Percentiles rank a stretch among this genome's conserved stretches.
These are phyloP conservation scores for Claviceps africana DNA, from an alignment of 2,329 filamentous ascomycete species.

Conservation along the genomic window DNA sequence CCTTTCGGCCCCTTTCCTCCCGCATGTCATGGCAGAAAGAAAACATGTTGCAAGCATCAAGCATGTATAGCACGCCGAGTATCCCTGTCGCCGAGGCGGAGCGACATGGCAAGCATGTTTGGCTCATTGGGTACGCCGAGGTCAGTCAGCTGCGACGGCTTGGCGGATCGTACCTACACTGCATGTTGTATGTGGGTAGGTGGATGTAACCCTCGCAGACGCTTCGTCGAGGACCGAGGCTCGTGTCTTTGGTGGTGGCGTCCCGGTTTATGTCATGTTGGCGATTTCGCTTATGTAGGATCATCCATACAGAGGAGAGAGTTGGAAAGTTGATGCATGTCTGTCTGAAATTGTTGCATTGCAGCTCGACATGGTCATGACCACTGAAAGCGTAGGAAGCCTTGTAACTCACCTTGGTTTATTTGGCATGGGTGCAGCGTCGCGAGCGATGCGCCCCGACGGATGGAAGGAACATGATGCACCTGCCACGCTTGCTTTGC, in stretches of 20 bases:
- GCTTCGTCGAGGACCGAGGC: not conserved
- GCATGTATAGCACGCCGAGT: not conserved
- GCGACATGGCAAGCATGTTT: not conserved
- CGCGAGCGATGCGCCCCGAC: not conserved
- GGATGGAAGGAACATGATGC: not conserved
- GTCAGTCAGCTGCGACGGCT: not conserved
- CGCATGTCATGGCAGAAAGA: not conserved
- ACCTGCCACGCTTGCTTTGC: not conserved
- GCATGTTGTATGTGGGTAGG: not conserved
- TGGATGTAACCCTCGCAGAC: not conserved
- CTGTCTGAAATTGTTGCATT: not conserved
- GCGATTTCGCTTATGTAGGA: not conserved
- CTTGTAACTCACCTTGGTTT: not conserved
- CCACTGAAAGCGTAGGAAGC: not conserved
- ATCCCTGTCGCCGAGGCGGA: not conserved
- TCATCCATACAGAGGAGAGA: not conserved
- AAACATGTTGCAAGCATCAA: not conserved
- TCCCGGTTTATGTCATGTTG: not conserved
- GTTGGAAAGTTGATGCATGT: not conserved
- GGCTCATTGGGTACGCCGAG: not conserved
- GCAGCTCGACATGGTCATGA: not conserved
- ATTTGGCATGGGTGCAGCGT: not conserved
- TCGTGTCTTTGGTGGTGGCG: not conserved
- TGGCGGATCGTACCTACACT: not conserved
- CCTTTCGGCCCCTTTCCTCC: not conserved